Base-by-base conservation (phyloP, 768 basidiomycete species). In the Candolleomyces efflorescens region DNA sequence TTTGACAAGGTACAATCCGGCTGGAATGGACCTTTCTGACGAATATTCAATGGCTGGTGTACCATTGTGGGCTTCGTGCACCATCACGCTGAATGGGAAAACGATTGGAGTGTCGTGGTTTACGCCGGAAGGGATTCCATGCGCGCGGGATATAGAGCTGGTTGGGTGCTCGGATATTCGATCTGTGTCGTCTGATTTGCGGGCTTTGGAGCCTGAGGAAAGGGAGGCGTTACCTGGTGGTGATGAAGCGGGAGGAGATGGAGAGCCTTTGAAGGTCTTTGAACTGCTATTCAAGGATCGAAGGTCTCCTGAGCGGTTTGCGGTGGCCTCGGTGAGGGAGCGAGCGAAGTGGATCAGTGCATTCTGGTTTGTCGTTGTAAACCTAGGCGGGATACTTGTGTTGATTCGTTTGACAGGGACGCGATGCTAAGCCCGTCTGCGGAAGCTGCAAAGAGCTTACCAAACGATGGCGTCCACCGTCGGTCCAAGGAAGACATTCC, bases 291-390 rank as follows among this genome's bases (percentile, higher is more conserved):
- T 88, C 55, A 37, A 53, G 51, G 78, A 82, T 53, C 82, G 76
- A 13, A 69, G 74, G 22, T 69, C 69, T 3, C 73, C 69, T 54
- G 85, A 89, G 65, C 81, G 75, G 55, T 89, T 91, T 66, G 88
- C 86, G 0, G 83, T 81, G 2, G 67, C 73, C 10, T 83, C 83
- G 20, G 78, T 82, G 24, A 76, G 79, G 58, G 86, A 87, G 56
- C 75, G 89, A 52, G 87, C 87, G 3, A 78, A 78, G 9, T 91
- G 89, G 89, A 79, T 91, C 51, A 86, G 85, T 63, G 81, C 84
- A 3, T 82, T 90, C 48, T 91, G 89, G 89, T 89, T 67, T 64
- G 76, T 66, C 22, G 26, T 47, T n/a, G 41, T 56, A 44, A 20
- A 45, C 43, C 52, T 38, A 39, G 13, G 23, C 12, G 7, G 39